phyloP scores from a whole-genome alignment of 2,329 filamentous ascomycete species.

The Paraphoma sp. region DNA sequence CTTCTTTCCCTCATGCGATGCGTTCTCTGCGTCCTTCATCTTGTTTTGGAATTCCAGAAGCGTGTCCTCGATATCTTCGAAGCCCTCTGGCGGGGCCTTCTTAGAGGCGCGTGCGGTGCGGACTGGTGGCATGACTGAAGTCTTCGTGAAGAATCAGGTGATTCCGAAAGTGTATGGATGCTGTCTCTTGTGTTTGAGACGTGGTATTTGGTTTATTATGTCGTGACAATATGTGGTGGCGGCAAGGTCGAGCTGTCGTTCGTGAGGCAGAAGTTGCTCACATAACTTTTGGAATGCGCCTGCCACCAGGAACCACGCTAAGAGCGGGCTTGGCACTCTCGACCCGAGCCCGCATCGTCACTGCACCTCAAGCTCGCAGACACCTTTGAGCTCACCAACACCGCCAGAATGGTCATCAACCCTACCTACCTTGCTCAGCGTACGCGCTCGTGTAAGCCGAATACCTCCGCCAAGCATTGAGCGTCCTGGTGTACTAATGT shows the following conservation, averaged over 20 bases:
- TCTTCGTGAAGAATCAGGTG: background rate
- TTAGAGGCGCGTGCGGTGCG: constrained; percentile 73
- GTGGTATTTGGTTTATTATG: no score
- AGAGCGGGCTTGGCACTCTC: constrained; percentile 36
- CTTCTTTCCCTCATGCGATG: constrained; percentile 77
- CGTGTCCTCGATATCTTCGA: constrained; percentile 86
- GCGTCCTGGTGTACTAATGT: constrained; percentile 21
- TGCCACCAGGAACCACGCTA: constrained; percentile 29
- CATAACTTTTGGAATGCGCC: constrained; percentile 23
- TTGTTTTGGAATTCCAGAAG: constrained; percentile 86
- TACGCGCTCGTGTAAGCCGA: constrained; percentile 58
- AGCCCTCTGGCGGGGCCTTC: constrained; percentile 84
- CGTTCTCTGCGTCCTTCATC: constrained; percentile 95
- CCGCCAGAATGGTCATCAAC: constrained; percentile 75
- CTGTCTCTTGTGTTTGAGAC: no score
- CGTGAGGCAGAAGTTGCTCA: constrained; percentile 12
- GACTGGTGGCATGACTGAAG: constrained; percentile 72
- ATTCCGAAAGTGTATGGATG: background rate
- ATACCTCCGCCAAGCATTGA: constrained; percentile 19
- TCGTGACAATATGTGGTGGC: background rate
- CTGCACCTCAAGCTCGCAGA: constrained; percentile 25
- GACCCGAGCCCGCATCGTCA: constrained; percentile 42
- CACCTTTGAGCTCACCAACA: constrained; percentile 32
- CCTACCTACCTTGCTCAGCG: constrained; percentile 82
- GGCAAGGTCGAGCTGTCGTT: background rate